Conservation (phyloP, 2,329 filamentous ascomycete species). For the Iodosphaeria phyllophila region DNA sequence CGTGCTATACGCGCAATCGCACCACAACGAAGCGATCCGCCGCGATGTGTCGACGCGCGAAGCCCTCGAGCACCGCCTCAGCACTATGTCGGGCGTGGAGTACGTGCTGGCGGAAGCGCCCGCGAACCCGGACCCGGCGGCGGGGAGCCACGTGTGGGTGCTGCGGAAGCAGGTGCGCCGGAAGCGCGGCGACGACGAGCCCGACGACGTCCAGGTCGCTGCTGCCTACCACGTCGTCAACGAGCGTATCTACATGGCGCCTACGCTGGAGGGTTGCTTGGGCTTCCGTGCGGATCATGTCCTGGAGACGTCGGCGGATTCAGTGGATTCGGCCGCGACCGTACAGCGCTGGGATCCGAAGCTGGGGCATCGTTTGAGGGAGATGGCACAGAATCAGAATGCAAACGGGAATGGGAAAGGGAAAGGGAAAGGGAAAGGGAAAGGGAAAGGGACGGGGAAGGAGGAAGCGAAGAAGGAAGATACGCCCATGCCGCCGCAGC, state of each 20-base stretch:
- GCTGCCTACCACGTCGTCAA: slow-evolving; percentile 45
- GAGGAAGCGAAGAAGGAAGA: too few species aligned
- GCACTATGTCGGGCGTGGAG: slow-evolving; percentile 47
- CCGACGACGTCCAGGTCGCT: slow-evolving; percentile 41
- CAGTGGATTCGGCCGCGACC: too few species aligned
- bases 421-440: too few species aligned
- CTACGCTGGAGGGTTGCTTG: slow-evolving; percentile 38
- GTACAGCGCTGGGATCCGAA: too few species aligned
- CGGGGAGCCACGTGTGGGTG: slow-evolving; percentile 46
- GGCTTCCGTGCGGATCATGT: slow-evolving; percentile 38
- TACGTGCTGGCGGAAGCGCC: slow-evolving; percentile 48
- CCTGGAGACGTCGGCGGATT: too few species aligned
- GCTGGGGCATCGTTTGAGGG: too few species aligned
- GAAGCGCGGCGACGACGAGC: slow-evolving; percentile 32
- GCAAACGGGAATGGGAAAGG: too few species aligned
- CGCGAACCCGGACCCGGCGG: slow-evolving; percentile 41
- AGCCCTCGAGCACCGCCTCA: slow-evolving; percentile 41
- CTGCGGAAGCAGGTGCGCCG: slow-evolving; percentile 48
- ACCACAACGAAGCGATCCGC: slow-evolving; percentile 39
- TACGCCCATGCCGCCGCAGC: slow-evolving; percentile 30
- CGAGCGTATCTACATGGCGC: slow-evolving; percentile 49
- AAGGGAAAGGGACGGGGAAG: too few species aligned
- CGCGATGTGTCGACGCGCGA: slow-evolving; percentile 40
- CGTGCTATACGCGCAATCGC: slow-evolving; percentile 40
- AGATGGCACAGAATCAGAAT: too few species aligned